These are phyloP conservation scores for Omphalotus olearius DNA, from an alignment of 1,284 basidiomycete genomes.

Conservation along the genomic window DNA sequence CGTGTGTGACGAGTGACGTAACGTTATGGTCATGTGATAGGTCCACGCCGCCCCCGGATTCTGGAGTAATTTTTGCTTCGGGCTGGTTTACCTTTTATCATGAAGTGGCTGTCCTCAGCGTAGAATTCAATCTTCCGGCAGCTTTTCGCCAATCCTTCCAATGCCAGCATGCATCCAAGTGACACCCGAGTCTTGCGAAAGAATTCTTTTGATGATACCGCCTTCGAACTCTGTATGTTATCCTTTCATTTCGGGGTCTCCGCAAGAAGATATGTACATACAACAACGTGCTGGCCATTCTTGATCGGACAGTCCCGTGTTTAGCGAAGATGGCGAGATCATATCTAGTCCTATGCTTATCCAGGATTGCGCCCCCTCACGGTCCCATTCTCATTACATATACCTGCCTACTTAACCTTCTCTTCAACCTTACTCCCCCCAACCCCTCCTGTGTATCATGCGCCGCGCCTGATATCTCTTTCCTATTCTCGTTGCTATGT, in stretches of 20 bases:
- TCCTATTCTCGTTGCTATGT: constrained; percentile 33
- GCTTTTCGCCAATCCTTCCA: no score
- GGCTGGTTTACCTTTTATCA: no score
- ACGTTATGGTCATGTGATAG: no score
- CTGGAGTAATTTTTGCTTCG: neutral
- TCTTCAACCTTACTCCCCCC: constrained; percentile 13
- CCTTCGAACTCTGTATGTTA: neutral
- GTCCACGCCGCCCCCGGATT: no score
- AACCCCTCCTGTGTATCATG: constrained; percentile 18
- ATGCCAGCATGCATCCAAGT: no score
- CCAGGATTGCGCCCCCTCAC: constrained; percentile 5
- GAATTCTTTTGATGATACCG: neutral
- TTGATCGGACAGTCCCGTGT: constrained; percentile 14
- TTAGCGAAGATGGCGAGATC: constrained; percentile 11
- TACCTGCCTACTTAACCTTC: constrained; percentile 11
- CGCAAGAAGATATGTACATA: neutral
- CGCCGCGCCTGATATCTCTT: constrained; percentile 7
- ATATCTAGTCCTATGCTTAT: constrained; percentile 13
- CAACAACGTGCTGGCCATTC: constrained; percentile 9
- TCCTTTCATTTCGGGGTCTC: neutral
- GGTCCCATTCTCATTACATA: constrained; percentile 15
- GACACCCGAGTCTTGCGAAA: no score
- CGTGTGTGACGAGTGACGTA: no score
- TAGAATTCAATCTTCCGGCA: no score
- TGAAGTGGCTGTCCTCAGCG: no score